phyloP scores from a whole-genome alignment of 2,329 filamentous ascomycete genomes.

The Talaromyces sp. region DNA sequence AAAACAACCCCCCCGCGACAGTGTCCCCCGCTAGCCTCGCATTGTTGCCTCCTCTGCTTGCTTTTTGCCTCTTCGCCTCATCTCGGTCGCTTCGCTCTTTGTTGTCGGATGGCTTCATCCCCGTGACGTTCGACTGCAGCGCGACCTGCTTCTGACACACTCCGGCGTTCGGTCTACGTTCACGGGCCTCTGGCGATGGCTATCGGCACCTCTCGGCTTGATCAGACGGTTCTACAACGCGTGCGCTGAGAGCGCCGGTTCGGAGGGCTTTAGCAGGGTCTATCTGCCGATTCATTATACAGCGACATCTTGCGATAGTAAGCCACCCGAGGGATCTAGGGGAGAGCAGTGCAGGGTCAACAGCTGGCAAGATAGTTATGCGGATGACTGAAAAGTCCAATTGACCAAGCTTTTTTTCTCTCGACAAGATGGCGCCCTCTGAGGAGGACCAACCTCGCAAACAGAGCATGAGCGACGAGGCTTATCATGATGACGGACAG shows the following conservation, averaged over 20 bases:
- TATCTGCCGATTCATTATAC: background rate
- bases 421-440: slow-evolving; percentile 5
- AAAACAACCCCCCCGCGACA: background rate
- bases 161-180: background rate
- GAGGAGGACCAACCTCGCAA: background rate
- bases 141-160: slow-evolving; percentile 1
- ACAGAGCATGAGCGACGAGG: background rate
- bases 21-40: background rate
- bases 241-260: background rate
- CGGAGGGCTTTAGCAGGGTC: background rate
- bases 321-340: background rate
- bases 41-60: background rate
- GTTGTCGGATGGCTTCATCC: background rate
- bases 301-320: background rate
- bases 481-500: slow-evolving; percentile 3
- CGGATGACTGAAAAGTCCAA: background rate
- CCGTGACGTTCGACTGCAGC: slow-evolving; percentile 7
- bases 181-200: slow-evolving; percentile 6
- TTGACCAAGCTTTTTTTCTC: background rate
- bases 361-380: slow-evolving; percentile 1
- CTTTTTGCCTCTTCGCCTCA: background rate
- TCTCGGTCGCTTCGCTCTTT: background rate
- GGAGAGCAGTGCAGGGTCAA: background rate
- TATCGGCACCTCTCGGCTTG: slow-evolving; percentile 1
- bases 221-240: background rate